These are phyloP conservation scores for Xerocomus potaroensis DNA, from an alignment of 768 basidiomycete species.

Conservation along the genomic window DNA sequence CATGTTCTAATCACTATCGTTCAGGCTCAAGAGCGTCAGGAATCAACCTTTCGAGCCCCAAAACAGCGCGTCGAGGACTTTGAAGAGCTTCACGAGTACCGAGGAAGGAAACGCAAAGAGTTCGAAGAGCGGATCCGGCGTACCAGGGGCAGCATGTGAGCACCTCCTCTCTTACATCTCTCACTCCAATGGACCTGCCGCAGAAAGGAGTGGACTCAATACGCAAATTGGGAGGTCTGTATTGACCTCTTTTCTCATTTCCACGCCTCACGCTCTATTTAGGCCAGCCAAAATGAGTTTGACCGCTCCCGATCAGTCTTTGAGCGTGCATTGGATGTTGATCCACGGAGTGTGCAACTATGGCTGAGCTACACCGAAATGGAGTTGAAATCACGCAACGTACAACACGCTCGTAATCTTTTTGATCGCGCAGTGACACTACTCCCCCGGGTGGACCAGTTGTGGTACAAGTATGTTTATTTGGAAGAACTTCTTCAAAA, in stretches of 20 bases:
- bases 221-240: constrained; percentile 79
- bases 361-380: constrained; percentile 96
- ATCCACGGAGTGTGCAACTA: constrained; percentile 81
- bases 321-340: constrained; percentile 95
- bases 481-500: constrained; percentile 96
- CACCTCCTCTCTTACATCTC: constrained; percentile 4
- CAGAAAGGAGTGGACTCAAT: constrained; percentile 85
- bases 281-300: constrained; percentile 96
- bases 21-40: constrained; percentile 96
- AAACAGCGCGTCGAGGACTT: constrained; percentile 96
- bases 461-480: constrained; percentile 99
- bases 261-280: constrained; percentile 5
- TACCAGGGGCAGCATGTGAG: constrained; percentile 77
- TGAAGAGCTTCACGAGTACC: constrained; percentile 86
- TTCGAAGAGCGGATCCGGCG: constrained; percentile 86
- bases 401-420: constrained; percentile 94
- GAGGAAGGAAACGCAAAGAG: constrained; percentile 87
- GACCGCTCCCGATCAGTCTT: constrained; percentile 93
- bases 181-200: constrained; percentile 1
- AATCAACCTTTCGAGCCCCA: constrained; percentile 85
- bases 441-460: constrained; percentile 91
- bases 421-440: constrained; percentile 97
- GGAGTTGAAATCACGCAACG: constrained; percentile 97
- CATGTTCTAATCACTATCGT: constrained; percentile 1
- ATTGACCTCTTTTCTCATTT: neutral